A percentile compares a stretch with the other conserved stretches of the same genome.
These are phyloP conservation scores for rapeseed (Brassica napus) DNA, from an alignment of 345 rosid species.

Conservation along the genomic window DNA sequence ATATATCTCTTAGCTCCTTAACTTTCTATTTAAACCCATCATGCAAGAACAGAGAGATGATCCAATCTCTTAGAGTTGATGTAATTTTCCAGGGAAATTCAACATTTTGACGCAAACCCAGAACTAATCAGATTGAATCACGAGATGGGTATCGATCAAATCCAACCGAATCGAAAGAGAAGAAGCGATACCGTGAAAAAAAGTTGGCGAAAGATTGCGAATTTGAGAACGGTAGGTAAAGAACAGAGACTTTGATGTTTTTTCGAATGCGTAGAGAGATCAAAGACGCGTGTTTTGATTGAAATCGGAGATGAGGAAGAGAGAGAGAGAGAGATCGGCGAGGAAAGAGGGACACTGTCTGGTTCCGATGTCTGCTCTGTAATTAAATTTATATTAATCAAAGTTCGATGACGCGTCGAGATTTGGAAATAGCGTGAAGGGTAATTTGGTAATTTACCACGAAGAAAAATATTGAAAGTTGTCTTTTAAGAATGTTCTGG, in stretches of 20 bases:
- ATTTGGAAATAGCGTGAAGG: conserved; percentile 37
- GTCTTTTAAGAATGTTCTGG: conserved; percentile 30
- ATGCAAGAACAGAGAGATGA: conserved; percentile 35
- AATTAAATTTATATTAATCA: not conserved
- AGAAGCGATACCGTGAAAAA: conserved; percentile 7
- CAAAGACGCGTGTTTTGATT: conserved; percentile 19
- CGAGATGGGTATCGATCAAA: conserved; percentile 24
- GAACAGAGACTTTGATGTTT: conserved; percentile 22
- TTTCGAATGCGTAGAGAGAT: not conserved
- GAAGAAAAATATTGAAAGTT: not conserved
- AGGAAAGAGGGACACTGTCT: conserved; percentile 37
- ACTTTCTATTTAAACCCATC: conserved; percentile 20
- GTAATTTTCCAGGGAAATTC: conserved; percentile 8
- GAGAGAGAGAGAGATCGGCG: conserved; percentile 28
- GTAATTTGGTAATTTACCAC: conserved; percentile 11
- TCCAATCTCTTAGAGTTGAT: conserved; percentile 23
- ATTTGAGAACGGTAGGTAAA: not conserved
- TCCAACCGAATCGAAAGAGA: conserved; percentile 15
- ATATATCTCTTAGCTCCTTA: conserved; percentile 12
- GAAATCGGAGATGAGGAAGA: conserved; percentile 31
- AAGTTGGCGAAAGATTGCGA: not conserved
- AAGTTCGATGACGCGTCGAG: conserved; percentile 17
- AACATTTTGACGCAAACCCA: conserved; percentile 18
- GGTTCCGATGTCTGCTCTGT: conserved; percentile 36
- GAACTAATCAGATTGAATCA: conserved; percentile 20